Percentiles rank a stretch among this genome's conserved stretches.
phyloP scores from a whole-genome alignment of 2,329 filamentous ascomycete genomes.

The Ophiosphaerella narmari region DNA sequence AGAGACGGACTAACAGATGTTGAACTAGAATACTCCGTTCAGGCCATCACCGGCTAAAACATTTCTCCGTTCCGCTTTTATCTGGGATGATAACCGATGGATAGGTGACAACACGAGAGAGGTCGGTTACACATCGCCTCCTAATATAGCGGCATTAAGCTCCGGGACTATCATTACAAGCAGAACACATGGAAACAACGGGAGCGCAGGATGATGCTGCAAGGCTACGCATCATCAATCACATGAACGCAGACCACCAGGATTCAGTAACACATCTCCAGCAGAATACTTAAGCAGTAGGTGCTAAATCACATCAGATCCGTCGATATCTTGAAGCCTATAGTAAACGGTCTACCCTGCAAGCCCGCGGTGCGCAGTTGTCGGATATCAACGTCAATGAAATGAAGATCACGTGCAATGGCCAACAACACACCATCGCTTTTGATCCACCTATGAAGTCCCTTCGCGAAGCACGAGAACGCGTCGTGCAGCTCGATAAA shows the following conservation, averaged over 20 bases:
- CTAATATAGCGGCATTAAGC: too few species aligned
- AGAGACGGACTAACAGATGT: too few species aligned
- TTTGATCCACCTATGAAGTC: slow-evolving; percentile 73
- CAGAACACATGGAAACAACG: slow-evolving; percentile 31
- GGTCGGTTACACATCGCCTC: too few species aligned
- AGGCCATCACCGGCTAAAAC: too few species aligned
- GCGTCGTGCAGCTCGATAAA: slow-evolving; percentile 74
- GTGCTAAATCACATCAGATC: slow-evolving; percentile 50
- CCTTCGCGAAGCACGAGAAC: slow-evolving; percentile 69
- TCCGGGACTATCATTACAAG: neutral
- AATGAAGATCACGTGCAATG: slow-evolving; percentile 64
- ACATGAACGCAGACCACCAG: slow-evolving; percentile 87
- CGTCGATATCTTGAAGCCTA: slow-evolving; percentile 78
- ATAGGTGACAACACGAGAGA: slow-evolving; percentile 10
- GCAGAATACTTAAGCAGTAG: neutral
- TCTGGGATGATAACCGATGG: too few species aligned
- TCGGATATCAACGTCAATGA: slow-evolving; percentile 66
- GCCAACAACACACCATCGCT: slow-evolving; percentile 58
- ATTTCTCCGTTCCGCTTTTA: too few species aligned
- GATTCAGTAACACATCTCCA: slow-evolving; percentile 57
- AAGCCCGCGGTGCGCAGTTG: slow-evolving; percentile 64
- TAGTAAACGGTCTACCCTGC: slow-evolving; percentile 59
- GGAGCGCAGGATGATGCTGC: slow-evolving; percentile 53
- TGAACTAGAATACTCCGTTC: too few species aligned
- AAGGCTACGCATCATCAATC: slow-evolving; percentile 69